Evolutionary conservation across 2,329 filamentous ascomycete genomes (phyloP).

Genomic region (Aspergillus nomiae): DNA sequence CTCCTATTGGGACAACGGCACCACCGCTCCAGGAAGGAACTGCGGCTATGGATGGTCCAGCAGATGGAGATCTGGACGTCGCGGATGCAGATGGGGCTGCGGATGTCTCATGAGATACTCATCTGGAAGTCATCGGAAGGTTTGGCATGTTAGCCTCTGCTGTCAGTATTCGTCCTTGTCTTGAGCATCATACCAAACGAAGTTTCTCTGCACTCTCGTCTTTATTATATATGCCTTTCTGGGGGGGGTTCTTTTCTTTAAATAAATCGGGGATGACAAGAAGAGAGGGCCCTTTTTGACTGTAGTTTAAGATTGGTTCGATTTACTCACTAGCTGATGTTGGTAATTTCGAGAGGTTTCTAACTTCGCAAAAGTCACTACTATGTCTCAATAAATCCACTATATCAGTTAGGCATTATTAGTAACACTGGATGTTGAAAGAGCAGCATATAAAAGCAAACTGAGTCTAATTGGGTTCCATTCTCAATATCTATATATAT

Average conservation of each 20-base stretch:
- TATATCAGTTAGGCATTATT: not conserved
- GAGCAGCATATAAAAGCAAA: not conserved
- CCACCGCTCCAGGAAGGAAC: conserved; percentile 23
- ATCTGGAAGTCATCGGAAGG: not conserved
- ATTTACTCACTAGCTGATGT: not conserved
- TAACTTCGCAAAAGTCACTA: not conserved
- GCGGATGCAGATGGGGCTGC: conserved; percentile 18
- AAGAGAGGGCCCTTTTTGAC: not conserved
- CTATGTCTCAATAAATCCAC: not conserved
- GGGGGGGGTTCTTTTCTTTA: not conserved
- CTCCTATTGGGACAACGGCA: conserved; percentile 42
- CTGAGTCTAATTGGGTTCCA: not conserved
- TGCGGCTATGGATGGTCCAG: conserved; percentile 15
- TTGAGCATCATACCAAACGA: not conserved
- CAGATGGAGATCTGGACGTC: conserved; percentile 35
- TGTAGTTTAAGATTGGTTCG: not conserved
- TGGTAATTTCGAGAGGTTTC: not conserved
- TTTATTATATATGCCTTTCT: conserved; percentile 3
- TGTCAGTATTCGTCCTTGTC: not conserved
- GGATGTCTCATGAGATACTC: conserved; percentile 11
- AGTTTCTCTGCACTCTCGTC: not conserved
- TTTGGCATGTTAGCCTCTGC: not conserved
- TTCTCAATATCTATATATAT: not conserved
- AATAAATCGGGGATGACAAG: not conserved
- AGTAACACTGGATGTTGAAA: not conserved